Base-by-base conservation (phyloP, 495 filamentous ascomycete genomes). In the Achaetomiella virescens region DNA sequence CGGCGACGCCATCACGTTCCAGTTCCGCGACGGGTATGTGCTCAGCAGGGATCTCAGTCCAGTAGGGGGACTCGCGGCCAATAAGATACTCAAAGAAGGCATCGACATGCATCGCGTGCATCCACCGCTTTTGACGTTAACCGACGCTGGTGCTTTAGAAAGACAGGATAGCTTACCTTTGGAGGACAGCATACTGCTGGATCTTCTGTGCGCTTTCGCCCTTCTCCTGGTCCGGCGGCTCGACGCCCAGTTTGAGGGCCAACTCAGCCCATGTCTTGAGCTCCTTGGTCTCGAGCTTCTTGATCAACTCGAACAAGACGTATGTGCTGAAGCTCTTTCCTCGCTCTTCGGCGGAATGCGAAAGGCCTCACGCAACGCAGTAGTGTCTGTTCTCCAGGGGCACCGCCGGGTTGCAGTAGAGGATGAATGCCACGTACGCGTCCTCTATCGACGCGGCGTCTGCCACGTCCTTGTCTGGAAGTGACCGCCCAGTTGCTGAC, bases 101-200 rank as follows among this genome's bases (percentile, higher is more conserved):
- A 77, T 97, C 91, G 20, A 98, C 82, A 66, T 97, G 93, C 89
- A 96, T 95, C 1, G 93, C 92, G 64, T 89, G 90, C 89, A 98
- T 93, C 93, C 93, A 98, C 55, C 93, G 82, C 88, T 96, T 55
- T 17, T 41, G 2, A 1, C 15, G 22, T 51, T 21, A 51, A 36
- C 36, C 6, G 20, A 17, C 6, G n/a, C 7, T 6, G 7, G 18
- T 1, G 20, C 41, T 7, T 11, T 18, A 11, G 2, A 5, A 22
- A 20, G 7, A 22, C 21, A 12, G 20, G 42, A 36, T 52, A 20
- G 9, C 75, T 56, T 74, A 91, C 90, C 82, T 97, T 97, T 41
- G 74, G 48, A 93, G 78, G 33, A 97, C 93, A 47, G 90, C 90
- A 73, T 98, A 98, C 65, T 98, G 93, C 69, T 97, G 92, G 36